phyloP scores from a whole-genome alignment of 257 asterid genomes.

The Jasminum sambac region DNA sequence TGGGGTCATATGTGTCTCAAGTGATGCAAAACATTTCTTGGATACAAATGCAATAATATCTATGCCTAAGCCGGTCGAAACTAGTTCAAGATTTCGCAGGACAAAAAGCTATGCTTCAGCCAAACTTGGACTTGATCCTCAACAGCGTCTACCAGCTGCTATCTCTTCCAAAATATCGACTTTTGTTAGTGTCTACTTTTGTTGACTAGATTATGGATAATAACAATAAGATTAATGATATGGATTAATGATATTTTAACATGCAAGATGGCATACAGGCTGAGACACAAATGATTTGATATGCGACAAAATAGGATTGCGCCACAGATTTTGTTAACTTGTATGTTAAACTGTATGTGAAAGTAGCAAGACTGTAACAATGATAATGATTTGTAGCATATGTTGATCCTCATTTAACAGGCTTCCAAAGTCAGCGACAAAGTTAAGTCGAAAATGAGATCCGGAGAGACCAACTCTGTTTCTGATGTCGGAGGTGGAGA shows the following conservation, averaged over 20 bases:
- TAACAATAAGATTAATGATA: too few relatives aligned
- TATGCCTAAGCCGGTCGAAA: constrained; percentile 31
- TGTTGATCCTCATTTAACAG: constrained; percentile 45
- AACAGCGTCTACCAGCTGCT: constrained; percentile 79
- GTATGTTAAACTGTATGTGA: too few relatives aligned
- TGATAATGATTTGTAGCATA: constrained; percentile 7
- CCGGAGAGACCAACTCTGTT: constrained; percentile 44
- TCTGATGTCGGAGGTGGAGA: constrained; percentile 70
- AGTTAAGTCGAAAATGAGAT: constrained; percentile 75
- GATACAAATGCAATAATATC: constrained; percentile 42
- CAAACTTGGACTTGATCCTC: constrained; percentile 74
- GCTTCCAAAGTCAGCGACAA: constrained; percentile 85
- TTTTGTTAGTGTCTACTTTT: constrained; percentile 59
- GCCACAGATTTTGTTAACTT: too few relatives aligned
- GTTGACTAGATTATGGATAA: not conserved
- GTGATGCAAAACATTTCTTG: constrained; percentile 58
- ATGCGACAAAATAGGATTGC: too few relatives aligned
- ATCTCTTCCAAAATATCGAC: constrained; percentile 78
- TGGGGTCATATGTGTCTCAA: constrained; percentile 65
- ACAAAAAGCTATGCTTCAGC: constrained; percentile 49
- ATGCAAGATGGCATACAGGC: too few relatives aligned
- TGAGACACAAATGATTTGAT: too few relatives aligned
- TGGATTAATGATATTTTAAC: too few relatives aligned
- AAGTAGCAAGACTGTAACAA: not conserved
- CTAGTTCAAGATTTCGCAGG: constrained; percentile 43